Percentiles rank a stretch among this genome's conserved stretches.
Evolutionary conservation across 352 stramenopile genomes (phyloP).

Genomic region (Phytopythium aichiense): DNA sequence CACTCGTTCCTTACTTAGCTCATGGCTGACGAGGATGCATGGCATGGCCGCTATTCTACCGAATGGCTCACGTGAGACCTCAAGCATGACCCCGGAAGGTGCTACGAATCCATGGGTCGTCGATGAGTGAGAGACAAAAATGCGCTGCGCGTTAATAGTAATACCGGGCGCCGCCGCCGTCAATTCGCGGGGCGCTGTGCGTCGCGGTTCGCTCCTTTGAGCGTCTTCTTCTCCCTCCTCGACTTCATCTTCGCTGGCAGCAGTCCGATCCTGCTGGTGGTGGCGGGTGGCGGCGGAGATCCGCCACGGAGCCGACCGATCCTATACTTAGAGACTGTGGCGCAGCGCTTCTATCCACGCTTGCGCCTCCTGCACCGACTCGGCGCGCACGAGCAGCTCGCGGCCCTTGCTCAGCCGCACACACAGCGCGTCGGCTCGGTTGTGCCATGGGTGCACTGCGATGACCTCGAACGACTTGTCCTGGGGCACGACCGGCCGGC

Average conservation of each 20-base stretch:
- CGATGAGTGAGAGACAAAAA: background rate
- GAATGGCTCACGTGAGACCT: too few species aligned
- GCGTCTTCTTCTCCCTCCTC: background rate
- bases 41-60: too few species aligned
- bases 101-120: background rate
- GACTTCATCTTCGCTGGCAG: background rate
- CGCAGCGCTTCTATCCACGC: constrained; percentile 46
- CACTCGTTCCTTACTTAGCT: too few species aligned
- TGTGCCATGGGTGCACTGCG: constrained; percentile 33
- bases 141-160: background rate
- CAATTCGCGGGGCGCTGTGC: background rate
- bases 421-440: constrained; percentile 37
- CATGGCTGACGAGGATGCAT: too few species aligned
- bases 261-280: background rate
- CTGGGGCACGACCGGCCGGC: constrained; percentile 23
- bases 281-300: background rate
- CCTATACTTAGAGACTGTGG: constrained; percentile 31
- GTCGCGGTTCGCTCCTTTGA: background rate
- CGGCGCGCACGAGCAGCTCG: constrained; percentile 44
- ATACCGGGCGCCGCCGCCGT: background rate
- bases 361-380: constrained; percentile 37
- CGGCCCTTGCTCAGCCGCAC: constrained; percentile 52
- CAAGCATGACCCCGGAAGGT: too few species aligned
- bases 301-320: background rate
- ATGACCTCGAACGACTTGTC: constrained; percentile 49